A percentile compares a stretch with the other conserved stretches of the same genome.
Conservation (phyloP, 140 eudicot genomes). For the Senecio squalidus region DNA sequence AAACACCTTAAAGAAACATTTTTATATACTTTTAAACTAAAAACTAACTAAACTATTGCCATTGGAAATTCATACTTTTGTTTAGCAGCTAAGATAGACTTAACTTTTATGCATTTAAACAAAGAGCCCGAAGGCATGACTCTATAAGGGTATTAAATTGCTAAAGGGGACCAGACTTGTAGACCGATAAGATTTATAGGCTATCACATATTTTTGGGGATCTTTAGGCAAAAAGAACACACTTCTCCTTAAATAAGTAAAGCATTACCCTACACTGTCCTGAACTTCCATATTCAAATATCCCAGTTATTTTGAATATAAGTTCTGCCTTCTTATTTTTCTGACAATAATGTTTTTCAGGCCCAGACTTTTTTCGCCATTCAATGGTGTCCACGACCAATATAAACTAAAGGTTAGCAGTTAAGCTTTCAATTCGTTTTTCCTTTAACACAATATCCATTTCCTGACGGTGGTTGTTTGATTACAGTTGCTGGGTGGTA, state of each 20-base stretch:
- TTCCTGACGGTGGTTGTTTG: constrained; percentile 16
- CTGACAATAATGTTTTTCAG: constrained; percentile 49
- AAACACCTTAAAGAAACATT: too few species aligned
- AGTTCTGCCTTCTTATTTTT: constrained; percentile 1
- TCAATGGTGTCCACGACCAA: constrained; percentile 30
- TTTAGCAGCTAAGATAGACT: background rate
- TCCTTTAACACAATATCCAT: constrained; percentile 10
- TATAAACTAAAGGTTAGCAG: constrained; percentile 57
- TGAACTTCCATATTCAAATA: background rate
- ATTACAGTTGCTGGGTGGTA: constrained; percentile 52
- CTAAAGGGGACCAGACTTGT: background rate
- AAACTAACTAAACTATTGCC: constrained; percentile 3
- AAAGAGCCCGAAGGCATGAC: constrained; percentile 12
- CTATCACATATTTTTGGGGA: background rate
- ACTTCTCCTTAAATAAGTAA: background rate
- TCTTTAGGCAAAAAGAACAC: background rate
- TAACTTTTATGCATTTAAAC: background rate
- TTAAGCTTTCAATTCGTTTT: background rate
- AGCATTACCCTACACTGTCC: constrained; percentile 2
- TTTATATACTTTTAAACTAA: background rate
- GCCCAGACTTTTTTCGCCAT: constrained; percentile 29
- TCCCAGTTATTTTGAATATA: background rate
- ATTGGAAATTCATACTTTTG: background rate
- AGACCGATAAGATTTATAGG: background rate
- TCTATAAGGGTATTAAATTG: background rate